Evolutionary conservation across 495 filamentous ascomycete species (phyloP).

Genomic region (Terfezia boudieri): DNA sequence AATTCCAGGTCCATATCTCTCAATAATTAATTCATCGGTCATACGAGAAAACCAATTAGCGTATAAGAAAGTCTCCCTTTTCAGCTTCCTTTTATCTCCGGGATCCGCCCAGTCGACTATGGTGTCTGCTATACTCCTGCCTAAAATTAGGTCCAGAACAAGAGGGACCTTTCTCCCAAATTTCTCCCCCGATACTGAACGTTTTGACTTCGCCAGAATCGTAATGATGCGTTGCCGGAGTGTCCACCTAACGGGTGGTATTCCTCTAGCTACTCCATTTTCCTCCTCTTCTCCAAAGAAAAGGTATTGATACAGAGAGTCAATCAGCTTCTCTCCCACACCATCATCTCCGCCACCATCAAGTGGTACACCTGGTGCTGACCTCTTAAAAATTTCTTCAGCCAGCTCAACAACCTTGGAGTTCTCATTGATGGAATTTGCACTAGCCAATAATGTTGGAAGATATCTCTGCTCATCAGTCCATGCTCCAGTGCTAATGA

Average conservation of each 20-base stretch:
- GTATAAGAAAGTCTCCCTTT: constrained; percentile 68
- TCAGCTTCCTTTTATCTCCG: constrained; percentile 26
- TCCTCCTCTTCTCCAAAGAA: constrained; percentile 24
- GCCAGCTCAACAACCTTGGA: constrained; percentile 57
- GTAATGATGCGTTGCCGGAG: constrained; percentile 54
- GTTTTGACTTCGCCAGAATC: constrained; percentile 53
- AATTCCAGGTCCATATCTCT: constrained; percentile 43
- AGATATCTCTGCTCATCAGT: constrained; percentile 55
- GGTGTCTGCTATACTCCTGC: not conserved
- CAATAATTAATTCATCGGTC: constrained; percentile 34
- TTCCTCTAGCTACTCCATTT: constrained; percentile 13
- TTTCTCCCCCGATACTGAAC: constrained; percentile 19
- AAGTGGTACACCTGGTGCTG: constrained; percentile 36
- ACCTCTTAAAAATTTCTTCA: constrained; percentile 67
- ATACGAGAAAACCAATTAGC: constrained; percentile 71
- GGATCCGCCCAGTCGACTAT: constrained; percentile 22
- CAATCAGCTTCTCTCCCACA: constrained; percentile 25
- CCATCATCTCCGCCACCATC: constrained; percentile 29
- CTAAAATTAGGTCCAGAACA: not conserved
- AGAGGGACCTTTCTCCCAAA: not conserved
- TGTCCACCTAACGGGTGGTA: constrained; percentile 36
- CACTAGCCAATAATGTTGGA: constrained; percentile 59
- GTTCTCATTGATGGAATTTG: constrained; percentile 37
- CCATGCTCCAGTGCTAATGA: constrained; percentile 71
- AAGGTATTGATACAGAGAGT: constrained; percentile 46